Percentiles rank a stretch among this genome's conserved stretches.
Conservation (phyloP, 805 yeast species). For the Myxozyma kluyveri region DNA sequence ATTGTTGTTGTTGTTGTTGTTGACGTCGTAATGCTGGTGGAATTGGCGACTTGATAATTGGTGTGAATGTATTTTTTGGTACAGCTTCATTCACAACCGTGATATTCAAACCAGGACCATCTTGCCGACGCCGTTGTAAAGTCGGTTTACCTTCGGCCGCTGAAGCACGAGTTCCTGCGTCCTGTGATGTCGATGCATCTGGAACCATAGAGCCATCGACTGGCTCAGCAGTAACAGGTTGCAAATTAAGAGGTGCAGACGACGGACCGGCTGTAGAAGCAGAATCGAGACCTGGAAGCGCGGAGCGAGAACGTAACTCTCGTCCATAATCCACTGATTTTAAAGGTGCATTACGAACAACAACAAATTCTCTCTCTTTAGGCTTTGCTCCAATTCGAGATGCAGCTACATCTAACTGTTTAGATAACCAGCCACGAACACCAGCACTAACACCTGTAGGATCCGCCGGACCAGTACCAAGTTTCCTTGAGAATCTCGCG, state of each 20-base stretch:
- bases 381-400: conserved; percentile 9
- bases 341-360: conserved; percentile 31
- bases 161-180: too few species aligned
- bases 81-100: conserved; percentile 16
- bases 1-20: conserved; percentile 11
- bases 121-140: background rate
- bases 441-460: conserved; percentile 33
- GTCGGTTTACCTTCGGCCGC: too few species aligned
- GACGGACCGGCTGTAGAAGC: too few species aligned
- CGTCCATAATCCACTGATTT: conserved; percentile 10
- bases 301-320: too few species aligned
- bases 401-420: conserved; percentile 15
- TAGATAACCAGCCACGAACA: conserved; percentile 30
- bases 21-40: conserved; percentile 25
- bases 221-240: too few species aligned
- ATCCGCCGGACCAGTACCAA: conserved; percentile 34
- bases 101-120: background rate
- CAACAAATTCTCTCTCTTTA: conserved; percentile 29
- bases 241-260: too few species aligned
- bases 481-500: conserved; percentile 17
- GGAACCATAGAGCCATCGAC: too few species aligned
- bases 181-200: too few species aligned
- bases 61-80: conserved; percentile 25
- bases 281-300: too few species aligned
- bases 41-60: conserved; percentile 24